Evolutionary conservation across 78 protist genomes (phyloP).

Genomic region (Chrysochromulina tobinii): DNA sequence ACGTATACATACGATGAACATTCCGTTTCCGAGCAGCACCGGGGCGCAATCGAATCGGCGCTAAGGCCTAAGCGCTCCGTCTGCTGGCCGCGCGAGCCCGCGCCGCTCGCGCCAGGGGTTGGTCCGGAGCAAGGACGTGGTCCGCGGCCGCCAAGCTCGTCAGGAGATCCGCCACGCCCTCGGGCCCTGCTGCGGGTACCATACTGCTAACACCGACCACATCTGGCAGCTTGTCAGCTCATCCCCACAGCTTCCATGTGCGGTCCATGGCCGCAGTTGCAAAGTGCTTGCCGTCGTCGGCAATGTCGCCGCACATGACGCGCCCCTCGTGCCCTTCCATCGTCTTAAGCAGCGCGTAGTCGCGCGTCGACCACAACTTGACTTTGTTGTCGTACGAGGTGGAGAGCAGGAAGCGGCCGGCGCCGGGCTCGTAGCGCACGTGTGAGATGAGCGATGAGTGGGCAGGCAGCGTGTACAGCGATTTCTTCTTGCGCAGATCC

Average conservation of each 20-base stretch:
- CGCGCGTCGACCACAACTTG: neutral
- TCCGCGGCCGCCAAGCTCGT: too few species aligned
- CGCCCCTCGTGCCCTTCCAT: constrained; percentile 30
- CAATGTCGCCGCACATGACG: neutral
- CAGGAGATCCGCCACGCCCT: too few species aligned
- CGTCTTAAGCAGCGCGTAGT: neutral
- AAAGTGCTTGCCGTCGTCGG: neutral
- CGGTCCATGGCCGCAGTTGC: neutral
- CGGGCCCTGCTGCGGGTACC: too few species aligned
- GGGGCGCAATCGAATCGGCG: too few species aligned
- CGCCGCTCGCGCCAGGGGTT: too few species aligned
- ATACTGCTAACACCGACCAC: too few species aligned
- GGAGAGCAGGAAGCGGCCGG: constrained; percentile 1
- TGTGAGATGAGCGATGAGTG: constrained; percentile 62
- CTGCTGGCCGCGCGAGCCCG: too few species aligned
- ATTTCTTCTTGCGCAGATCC: constrained; percentile 69
- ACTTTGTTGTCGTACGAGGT: constrained; percentile 6
- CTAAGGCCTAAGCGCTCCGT: too few species aligned
- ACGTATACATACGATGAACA: too few species aligned
- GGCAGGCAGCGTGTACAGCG: constrained; percentile 58
- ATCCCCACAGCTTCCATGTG: constrained; percentile 30
- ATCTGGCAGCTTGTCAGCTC: too few species aligned
- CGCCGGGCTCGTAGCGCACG: constrained; percentile 11
- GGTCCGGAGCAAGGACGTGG: too few species aligned
- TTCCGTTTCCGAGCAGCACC: too few species aligned